A percentile compares a stretch with the other conserved stretches of the same genome.
Evolutionary conservation across 208 protist species (phyloP).

Genomic region (Acanthamoeba triangularis): DNA sequence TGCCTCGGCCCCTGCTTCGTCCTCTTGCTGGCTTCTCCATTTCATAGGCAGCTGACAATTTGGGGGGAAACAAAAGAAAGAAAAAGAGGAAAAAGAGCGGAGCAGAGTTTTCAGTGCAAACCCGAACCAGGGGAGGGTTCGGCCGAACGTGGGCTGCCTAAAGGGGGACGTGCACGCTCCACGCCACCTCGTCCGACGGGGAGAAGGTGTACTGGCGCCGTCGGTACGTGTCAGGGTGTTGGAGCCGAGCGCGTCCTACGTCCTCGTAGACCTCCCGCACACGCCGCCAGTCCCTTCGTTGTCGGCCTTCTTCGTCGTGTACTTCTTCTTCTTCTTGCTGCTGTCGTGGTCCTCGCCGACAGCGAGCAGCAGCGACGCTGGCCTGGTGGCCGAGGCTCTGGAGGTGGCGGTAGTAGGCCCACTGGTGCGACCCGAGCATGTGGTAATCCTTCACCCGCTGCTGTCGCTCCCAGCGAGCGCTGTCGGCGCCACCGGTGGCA

Average conservation of each 20-base stretch:
- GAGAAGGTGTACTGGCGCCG: background rate
- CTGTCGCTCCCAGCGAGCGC: background rate
- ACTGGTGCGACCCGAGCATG: constrained; percentile 19
- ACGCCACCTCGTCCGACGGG: background rate
- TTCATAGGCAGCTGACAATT: no score
- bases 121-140: no score
- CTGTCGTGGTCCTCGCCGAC: background rate
- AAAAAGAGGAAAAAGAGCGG: no score
- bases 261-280: constrained; percentile 50
- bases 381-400: background rate
- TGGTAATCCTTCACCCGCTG: constrained; percentile 1
- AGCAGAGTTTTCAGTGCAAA: no score
- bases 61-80: no score
- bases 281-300: background rate
- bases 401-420: constrained; percentile 13
- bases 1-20: no score
- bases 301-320: background rate
- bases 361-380: background rate
- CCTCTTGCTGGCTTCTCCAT: no score
- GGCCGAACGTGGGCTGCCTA: no score
- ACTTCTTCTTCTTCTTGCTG: background rate
- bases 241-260: background rate
- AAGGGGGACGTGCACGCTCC: background rate
- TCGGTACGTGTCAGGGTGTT: constrained; percentile 5
- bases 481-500: background rate